phyloP scores from a whole-genome alignment of 2,329 filamentous ascomycete genomes.

The Chaetoscypha palmicola region DNA sequence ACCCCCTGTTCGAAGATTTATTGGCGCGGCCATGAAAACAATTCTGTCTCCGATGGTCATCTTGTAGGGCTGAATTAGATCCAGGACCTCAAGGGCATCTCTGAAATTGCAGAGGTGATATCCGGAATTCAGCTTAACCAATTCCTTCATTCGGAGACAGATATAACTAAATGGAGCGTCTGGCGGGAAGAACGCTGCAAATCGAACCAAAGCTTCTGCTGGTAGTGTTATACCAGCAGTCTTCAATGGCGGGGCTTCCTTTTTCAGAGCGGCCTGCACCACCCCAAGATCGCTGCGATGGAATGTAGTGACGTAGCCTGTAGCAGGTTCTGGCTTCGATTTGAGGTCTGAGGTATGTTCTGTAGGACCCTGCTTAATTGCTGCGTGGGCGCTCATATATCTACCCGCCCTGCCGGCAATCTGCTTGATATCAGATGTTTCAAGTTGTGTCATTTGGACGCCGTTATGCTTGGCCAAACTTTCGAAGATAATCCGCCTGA shows the following conservation, averaged over 20 bases:
- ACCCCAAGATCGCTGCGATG: conserved; percentile 59
- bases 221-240: conserved; percentile 72
- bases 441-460: conserved; percentile 47
- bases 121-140: conserved; percentile 49
- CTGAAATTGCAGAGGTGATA: conserved; percentile 65
- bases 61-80: conserved; percentile 64
- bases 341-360: conserved; percentile 5
- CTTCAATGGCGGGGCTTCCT: conserved; percentile 57
- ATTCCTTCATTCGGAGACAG: conserved; percentile 64
- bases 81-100: conserved; percentile 58
- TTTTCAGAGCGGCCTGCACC: conserved; percentile 55
- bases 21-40: conserved; percentile 68
- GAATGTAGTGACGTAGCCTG: conserved; percentile 75
- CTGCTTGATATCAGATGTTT: conserved; percentile 79
- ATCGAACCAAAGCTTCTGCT: conserved; percentile 61
- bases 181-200: conserved; percentile 74
- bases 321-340: conserved; percentile 9
- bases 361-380: conserved; percentile 27
- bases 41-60: conserved; percentile 70
- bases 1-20: conserved; percentile 40
- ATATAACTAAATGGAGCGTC: conserved; percentile 79
- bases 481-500: conserved; percentile 87
- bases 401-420: conserved; percentile 90
- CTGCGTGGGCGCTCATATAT: conserved; percentile 64
- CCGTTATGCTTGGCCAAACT: conserved; percentile 67